These are phyloP conservation scores for Mycena pura DNA, from an alignment of 768 basidiomycete species.

Conservation along the genomic window DNA sequence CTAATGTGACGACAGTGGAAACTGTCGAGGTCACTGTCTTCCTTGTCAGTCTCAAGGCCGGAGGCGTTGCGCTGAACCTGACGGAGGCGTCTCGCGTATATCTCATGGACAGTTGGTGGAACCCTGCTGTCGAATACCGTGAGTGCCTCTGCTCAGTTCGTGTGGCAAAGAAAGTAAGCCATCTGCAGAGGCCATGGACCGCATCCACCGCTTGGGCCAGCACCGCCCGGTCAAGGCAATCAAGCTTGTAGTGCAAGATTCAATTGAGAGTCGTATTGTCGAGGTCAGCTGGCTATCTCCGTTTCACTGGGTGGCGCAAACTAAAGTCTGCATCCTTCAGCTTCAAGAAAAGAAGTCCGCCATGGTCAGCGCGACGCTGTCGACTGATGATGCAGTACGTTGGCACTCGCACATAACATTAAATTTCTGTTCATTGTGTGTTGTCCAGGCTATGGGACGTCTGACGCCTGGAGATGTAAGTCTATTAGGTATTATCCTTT, in stretches of 20 bases:
- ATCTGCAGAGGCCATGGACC: constrained; percentile 89
- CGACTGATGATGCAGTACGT: constrained; percentile 78
- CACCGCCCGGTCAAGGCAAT: constrained; percentile 91
- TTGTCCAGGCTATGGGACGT: constrained; percentile 91
- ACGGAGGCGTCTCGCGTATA: constrained; percentile 94
- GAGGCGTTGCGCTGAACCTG: constrained; percentile 90
- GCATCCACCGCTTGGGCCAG: constrained; percentile 96
- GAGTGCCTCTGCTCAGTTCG: constrained; percentile 40
- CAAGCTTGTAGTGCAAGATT: constrained; percentile 94
- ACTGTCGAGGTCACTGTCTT: constrained; percentile 97
- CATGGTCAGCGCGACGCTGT: constrained; percentile 90
- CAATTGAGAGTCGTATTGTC: constrained; percentile 94
- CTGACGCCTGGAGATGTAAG: constrained; percentile 85
- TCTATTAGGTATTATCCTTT: constrained; percentile 3
- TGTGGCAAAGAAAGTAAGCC: background rate
- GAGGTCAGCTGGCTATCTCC: constrained; percentile 55
- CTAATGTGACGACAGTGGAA: constrained; percentile 61
- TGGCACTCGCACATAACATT: background rate
- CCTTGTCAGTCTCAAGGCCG: constrained; percentile 94
- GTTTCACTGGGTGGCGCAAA: background rate
- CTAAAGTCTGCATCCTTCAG: constrained; percentile 43
- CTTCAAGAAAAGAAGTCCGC: constrained; percentile 98
- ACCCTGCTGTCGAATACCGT: constrained; percentile 94
- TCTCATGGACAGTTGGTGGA: constrained; percentile 99
- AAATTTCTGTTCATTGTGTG: constrained; percentile 21